Conservation (phyloP, 1,139 yeast species). For the Candida tunisiensis region DNA sequence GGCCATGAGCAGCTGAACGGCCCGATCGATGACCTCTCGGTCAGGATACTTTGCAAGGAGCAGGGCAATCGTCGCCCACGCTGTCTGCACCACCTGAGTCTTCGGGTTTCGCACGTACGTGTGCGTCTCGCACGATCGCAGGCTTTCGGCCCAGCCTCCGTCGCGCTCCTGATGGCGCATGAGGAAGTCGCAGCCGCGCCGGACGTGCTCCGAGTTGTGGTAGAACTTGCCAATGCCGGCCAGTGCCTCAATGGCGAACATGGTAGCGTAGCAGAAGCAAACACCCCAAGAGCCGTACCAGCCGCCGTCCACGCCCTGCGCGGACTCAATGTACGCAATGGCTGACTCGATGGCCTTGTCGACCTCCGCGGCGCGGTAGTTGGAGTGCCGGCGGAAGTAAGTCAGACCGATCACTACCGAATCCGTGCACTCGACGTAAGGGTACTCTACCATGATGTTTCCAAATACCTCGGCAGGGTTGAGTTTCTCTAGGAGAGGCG, state of each 20-base stretch:
- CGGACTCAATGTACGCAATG: constrained; percentile 45
- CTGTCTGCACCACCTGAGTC: constrained; percentile 74
- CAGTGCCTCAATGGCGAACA: constrained; percentile 95
- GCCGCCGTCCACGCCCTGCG: constrained; percentile 70
- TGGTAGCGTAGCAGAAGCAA: constrained; percentile 88
- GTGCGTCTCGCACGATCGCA: constrained; percentile 57
- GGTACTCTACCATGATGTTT: constrained; percentile 96
- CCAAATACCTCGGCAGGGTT: constrained; percentile 98
- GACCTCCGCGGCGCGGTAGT: constrained; percentile 52
- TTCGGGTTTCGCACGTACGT: constrained; percentile 49
- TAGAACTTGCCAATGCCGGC: constrained; percentile 51
- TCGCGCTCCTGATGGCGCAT: constrained; percentile 60
- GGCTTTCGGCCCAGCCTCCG: constrained; percentile 92
- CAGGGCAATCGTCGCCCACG: constrained; percentile 84
- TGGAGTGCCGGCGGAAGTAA: constrained; percentile 46
- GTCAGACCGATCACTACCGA: constrained; percentile 82
- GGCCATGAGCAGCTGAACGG: constrained; percentile 43
- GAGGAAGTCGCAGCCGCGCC: constrained; percentile 72
- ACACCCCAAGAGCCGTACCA: constrained; percentile 99
- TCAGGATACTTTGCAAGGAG: constrained; percentile 72
- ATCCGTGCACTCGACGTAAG: constrained; percentile 96
- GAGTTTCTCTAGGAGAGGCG: constrained; percentile 54
- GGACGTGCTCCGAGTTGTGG: constrained; percentile 41
- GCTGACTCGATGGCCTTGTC: constrained; percentile 56
- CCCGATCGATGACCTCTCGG: constrained; percentile 39